A percentile compares a stretch with the other conserved stretches of the same genome.
phyloP scores from a whole-genome alignment of 192 early-diverging fungal genomes.

The Chytriomyces hyalinus region DNA sequence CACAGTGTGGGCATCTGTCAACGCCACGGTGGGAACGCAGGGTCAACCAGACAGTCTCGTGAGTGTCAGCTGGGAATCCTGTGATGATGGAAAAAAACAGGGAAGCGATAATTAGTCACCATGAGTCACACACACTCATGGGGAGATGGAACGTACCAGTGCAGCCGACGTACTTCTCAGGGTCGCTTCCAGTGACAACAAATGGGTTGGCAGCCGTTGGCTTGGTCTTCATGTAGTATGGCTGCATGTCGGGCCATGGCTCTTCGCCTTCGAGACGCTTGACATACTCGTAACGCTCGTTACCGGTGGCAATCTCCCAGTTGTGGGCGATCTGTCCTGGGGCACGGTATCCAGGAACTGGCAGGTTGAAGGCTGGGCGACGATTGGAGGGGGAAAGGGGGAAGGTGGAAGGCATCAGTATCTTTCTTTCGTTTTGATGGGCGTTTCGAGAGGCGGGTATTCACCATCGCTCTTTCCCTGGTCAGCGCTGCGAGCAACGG shows the following conservation, averaged over 20 bases:
- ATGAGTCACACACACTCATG: neutral
- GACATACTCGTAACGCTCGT: constrained; percentile 89
- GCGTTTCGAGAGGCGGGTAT: neutral
- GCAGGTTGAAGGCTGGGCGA: constrained; percentile 15
- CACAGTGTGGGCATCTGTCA: constrained; percentile 96
- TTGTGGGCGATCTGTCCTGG: constrained; percentile 72
- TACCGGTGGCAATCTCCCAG: constrained; percentile 87
- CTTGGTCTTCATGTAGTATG: constrained; percentile 72
- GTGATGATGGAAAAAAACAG: constrained; percentile 9
- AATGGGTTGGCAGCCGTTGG: constrained; percentile 87
- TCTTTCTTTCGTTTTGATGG: no score
- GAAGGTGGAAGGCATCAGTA: neutral
- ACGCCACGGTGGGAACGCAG: constrained; percentile 80
- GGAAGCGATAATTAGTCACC: neutral
- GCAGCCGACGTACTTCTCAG: constrained; percentile 89
- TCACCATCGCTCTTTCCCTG: neutral
- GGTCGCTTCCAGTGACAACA: constrained; percentile 80
- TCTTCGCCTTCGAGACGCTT: constrained; percentile 84
- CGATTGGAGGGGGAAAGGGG: neutral
- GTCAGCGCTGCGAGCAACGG: constrained; percentile 1
- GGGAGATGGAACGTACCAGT: constrained; percentile 66
- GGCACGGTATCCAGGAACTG: constrained; percentile 66
- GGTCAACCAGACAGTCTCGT: constrained; percentile 90
- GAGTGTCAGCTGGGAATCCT: constrained; percentile 93
- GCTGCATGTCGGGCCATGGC: constrained; percentile 83